A percentile compares a stretch with the other conserved stretches of the same genome.
Evolutionary conservation across 2,329 filamentous ascomycete genomes (phyloP).

Genomic region (Penicillium sp.): DNA sequence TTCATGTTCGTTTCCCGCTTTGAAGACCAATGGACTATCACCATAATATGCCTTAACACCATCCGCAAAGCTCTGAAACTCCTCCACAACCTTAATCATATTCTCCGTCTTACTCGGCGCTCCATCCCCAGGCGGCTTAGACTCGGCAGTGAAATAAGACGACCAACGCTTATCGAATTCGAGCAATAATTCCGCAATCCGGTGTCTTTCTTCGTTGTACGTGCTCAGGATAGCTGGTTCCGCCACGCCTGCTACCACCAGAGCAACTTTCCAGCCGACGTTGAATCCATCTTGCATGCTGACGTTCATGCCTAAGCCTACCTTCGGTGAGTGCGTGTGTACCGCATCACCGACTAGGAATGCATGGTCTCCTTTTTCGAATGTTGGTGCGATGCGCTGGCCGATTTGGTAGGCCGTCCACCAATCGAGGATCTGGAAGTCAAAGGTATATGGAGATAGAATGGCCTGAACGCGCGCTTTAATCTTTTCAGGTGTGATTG

Average conservation of each 20-base stretch:
- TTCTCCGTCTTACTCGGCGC: conserved; percentile 11
- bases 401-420: conserved; percentile 26
- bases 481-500: conserved; percentile 19
- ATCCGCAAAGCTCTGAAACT: conserved; percentile 22
- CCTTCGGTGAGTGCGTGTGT: conserved; percentile 25
- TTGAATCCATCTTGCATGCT: conserved; percentile 57
- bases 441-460: conserved; percentile 19
- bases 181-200: conserved; percentile 66
- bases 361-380: conserved; percentile 15
- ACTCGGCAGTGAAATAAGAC: conserved; percentile 15
- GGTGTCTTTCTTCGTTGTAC: conserved; percentile 55
- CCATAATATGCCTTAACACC: conserved; percentile 18
- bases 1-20: background rate
- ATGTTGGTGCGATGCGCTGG: conserved; percentile 19
- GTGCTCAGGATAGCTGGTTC: conserved; percentile 49
- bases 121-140: background rate
- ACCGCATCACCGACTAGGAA: conserved; percentile 26
- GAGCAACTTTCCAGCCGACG: conserved; percentile 57
- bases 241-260: conserved; percentile 46
- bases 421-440: conserved; percentile 21
- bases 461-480: conserved; percentile 17
- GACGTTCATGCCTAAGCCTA: conserved; percentile 26
- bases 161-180: conserved; percentile 55
- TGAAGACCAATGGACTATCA: conserved; percentile 15
- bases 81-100: conserved; percentile 16